Conservation (phyloP, 306 rosid species). For the Vachellia pachyceras region DNA sequence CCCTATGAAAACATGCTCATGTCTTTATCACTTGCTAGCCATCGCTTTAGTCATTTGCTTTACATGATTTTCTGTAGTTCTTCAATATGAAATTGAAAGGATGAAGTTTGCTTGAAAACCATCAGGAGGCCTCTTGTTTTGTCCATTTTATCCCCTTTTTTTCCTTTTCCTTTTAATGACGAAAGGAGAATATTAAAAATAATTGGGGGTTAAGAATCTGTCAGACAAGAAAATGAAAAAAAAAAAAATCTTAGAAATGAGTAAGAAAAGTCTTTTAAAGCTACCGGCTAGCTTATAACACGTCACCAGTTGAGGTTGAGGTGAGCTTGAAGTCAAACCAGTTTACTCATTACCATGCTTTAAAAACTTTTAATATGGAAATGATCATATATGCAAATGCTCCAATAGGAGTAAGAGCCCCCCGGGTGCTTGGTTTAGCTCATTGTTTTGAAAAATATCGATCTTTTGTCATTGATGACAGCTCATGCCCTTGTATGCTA, state of each 20-base stretch:
- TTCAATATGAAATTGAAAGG: slow-evolving; percentile 1
- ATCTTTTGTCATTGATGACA: neutral
- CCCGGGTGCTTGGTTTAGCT: neutral
- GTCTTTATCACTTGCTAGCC: slow-evolving; percentile 15
- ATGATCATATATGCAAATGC: neutral
- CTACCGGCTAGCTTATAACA: neutral
- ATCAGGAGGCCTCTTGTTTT: slow-evolving; percentile 20
- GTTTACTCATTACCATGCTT: neutral
- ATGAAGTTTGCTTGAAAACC: slow-evolving; percentile 25
- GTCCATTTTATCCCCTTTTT: slow-evolving; percentile 14
- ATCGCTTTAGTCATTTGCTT: slow-evolving; percentile 21
- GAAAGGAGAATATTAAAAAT: neutral
- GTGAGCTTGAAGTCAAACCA: neutral
- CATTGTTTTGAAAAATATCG: neutral
- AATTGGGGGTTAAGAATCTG: neutral
- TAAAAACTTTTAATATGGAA: neutral
- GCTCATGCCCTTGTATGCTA: slow-evolving; percentile 1
- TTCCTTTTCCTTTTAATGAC: neutral
- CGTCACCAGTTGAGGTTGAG: neutral
- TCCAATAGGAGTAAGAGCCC: neutral
- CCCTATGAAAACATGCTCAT: neutral
- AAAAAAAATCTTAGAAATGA: neutral
- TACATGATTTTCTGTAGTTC: slow-evolving; percentile 18
- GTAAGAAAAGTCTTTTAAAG: neutral
- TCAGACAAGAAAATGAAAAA: neutral